These are phyloP conservation scores for Amanita rubescens DNA, from an alignment of 768 basidiomycete species.

Conservation along the genomic window DNA sequence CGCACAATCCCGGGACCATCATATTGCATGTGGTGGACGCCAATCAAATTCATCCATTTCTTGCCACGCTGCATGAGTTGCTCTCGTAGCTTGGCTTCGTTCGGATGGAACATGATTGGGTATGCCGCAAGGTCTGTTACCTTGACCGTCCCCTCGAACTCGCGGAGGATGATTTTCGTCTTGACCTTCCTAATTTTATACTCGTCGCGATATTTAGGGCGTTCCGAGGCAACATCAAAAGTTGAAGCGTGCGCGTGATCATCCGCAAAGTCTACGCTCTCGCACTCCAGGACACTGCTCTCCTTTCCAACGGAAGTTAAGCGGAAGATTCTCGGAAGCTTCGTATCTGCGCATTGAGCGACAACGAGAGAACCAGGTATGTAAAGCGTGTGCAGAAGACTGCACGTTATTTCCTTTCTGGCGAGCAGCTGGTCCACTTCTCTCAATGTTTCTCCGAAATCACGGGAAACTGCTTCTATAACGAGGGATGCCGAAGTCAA, in stretches of 20 bases:
- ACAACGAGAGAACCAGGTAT: conserved; percentile 46
- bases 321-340: conserved; percentile 42
- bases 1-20: conserved; percentile 43
- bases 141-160: conserved; percentile 42
- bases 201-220: neutral
- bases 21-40: conserved; percentile 51
- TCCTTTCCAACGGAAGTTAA: conserved; percentile 30
- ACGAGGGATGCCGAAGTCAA: conserved; percentile 44
- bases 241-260: conserved; percentile 8
- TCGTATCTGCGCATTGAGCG: conserved; percentile 45
- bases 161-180: conserved; percentile 31
- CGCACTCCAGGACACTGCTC: conserved; percentile 39
- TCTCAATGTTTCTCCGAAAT: conserved; percentile 42
- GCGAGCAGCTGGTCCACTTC: conserved; percentile 39
- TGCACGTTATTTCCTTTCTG: conserved; percentile 52
- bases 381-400: conserved; percentile 47
- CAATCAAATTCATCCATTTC: conserved; percentile 48
- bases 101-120: conserved; percentile 44
- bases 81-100: conserved; percentile 33
- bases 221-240: neutral
- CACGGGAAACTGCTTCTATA: conserved; percentile 38
- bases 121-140: conserved; percentile 45
- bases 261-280: conserved; percentile 47
- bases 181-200: conserved; percentile 29
- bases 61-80: conserved; percentile 40